These are phyloP conservation scores for Curvularia lunata DNA, from an alignment of 2,329 filamentous ascomycete genomes.

Conservation along the genomic window DNA sequence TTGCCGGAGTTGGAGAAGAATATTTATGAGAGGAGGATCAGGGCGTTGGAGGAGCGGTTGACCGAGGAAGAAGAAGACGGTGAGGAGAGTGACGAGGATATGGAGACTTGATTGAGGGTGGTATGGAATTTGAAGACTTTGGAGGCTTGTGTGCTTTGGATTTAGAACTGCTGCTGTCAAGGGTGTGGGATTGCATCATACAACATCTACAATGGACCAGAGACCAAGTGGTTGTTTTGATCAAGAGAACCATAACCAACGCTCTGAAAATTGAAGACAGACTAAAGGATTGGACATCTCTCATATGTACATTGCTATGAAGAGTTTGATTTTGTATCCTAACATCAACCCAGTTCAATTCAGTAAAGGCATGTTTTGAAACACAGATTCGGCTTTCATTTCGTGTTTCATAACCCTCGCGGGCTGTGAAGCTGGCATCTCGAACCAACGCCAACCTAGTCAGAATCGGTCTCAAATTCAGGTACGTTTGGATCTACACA, in stretches of 20 bases:
- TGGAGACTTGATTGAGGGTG: neutral
- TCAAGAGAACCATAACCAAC: neutral
- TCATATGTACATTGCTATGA: neutral
- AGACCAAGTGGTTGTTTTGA: neutral
- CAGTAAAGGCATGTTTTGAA: neutral
- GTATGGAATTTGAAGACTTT: no score
- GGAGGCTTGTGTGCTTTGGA: neutral
- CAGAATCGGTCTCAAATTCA: conserved; percentile 55
- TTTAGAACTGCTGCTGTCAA: neutral
- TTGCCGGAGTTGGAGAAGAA: conserved; percentile 28
- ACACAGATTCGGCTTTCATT: neutral
- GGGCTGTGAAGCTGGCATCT: neutral
- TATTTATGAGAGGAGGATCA: conserved; percentile 14
- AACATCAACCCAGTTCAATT: neutral
- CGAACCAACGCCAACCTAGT: conserved; percentile 33
- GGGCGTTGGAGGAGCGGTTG: neutral
- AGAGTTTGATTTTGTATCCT: neutral
- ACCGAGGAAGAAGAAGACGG: neutral
- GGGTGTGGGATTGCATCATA: neutral
- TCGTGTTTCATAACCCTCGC: neutral
- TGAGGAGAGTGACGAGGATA: neutral
- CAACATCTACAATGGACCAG: neutral
- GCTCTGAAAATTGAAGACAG: neutral
- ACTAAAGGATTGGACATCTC: neutral
- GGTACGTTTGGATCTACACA: conserved; percentile 53